Evolutionary conservation across 2,329 filamentous ascomycete species (phyloP).

Genomic region (Colletotrichum chrysophilum): DNA sequence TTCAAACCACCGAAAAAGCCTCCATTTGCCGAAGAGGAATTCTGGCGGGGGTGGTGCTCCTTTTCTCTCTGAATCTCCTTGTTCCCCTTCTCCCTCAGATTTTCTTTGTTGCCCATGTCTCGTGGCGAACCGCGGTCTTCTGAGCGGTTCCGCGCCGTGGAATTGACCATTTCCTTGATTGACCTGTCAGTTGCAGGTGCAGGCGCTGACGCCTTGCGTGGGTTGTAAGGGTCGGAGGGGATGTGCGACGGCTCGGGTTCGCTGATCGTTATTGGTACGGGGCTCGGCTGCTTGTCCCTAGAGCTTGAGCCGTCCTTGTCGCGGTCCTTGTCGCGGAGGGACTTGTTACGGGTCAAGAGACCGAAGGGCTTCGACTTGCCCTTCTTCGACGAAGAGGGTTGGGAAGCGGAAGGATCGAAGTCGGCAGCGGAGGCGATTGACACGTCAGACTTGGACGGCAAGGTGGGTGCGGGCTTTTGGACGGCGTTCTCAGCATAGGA

Average conservation of each 20-base stretch:
- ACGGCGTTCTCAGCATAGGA: slow-evolving; percentile 36
- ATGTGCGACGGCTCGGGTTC: slow-evolving; percentile 42
- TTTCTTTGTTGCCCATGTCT: slow-evolving; percentile 49
- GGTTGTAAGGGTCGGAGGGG: slow-evolving; percentile 35
- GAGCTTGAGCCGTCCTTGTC: slow-evolving; percentile 44
- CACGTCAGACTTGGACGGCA: slow-evolving; percentile 56
- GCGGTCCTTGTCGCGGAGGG: slow-evolving; percentile 52
- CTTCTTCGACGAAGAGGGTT: slow-evolving; percentile 44
- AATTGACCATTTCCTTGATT: slow-evolving; percentile 71
- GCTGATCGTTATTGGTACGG: slow-evolving; percentile 32
- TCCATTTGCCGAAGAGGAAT: slow-evolving; percentile 60
- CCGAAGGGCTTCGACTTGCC: slow-evolving; percentile 61
- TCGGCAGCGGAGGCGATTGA: slow-evolving; percentile 57
- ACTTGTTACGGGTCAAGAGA: slow-evolving; percentile 56
- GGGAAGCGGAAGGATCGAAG: slow-evolving; percentile 40
- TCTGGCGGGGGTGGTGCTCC: slow-evolving; percentile 46
- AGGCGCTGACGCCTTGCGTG: slow-evolving; percentile 67
- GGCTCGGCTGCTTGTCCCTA: slow-evolving; percentile 33
- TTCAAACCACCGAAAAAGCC: slow-evolving; percentile 78
- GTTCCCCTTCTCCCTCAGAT: slow-evolving; percentile 51
- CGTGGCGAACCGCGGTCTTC: slow-evolving; percentile 65
- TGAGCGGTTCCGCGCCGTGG: slow-evolving; percentile 72
- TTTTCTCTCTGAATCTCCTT: slow-evolving; percentile 8
- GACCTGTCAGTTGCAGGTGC: slow-evolving; percentile 68
- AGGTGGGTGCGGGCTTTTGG: slow-evolving; percentile 43